phyloP scores from a whole-genome alignment of 2,329 filamentous ascomycete species.

The Beauveria caledonica region DNA sequence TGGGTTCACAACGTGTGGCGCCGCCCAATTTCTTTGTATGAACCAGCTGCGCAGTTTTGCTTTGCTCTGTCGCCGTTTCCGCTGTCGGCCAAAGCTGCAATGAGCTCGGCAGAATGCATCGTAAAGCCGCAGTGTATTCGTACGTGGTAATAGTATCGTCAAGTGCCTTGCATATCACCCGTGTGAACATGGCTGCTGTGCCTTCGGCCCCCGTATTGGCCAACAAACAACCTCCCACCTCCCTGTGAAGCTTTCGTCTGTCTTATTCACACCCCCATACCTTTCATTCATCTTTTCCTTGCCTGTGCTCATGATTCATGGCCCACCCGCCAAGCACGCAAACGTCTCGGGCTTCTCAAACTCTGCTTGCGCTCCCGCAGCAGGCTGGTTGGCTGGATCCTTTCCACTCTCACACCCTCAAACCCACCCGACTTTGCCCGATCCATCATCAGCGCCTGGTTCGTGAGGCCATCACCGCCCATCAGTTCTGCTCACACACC shows the following conservation, averaged over 20 bases:
- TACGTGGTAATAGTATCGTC: not conserved
- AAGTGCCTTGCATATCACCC: not conserved
- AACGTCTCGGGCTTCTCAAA: constrained; percentile 21
- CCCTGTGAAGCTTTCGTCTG: not conserved
- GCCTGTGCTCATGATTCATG: constrained; percentile 24
- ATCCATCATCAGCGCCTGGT: constrained; percentile 12
- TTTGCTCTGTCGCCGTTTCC: not conserved
- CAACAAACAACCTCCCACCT: not conserved
- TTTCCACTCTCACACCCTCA: constrained; percentile 10
- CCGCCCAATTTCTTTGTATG: not conserved
- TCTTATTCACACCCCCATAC: constrained; percentile 4
- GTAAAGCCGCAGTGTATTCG: not conserved
- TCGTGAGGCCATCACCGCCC: constrained; percentile 12
- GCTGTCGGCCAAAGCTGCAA: not conserved
- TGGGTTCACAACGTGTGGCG: not conserved
- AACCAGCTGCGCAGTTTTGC: not conserved
- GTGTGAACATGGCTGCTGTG: not conserved
- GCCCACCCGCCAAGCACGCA: constrained; percentile 23
- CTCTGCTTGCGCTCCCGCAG: constrained; percentile 9
- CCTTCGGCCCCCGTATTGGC: not conserved
- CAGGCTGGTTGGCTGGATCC: constrained; percentile 5
- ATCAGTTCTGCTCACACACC: constrained; percentile 10
- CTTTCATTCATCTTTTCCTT: not conserved
- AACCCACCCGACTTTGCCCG: constrained; percentile 12
- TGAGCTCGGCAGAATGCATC: not conserved